Conservation (phyloP, 169 alveolate genomes). For the Cryptosporidium ubiquitum region DNA sequence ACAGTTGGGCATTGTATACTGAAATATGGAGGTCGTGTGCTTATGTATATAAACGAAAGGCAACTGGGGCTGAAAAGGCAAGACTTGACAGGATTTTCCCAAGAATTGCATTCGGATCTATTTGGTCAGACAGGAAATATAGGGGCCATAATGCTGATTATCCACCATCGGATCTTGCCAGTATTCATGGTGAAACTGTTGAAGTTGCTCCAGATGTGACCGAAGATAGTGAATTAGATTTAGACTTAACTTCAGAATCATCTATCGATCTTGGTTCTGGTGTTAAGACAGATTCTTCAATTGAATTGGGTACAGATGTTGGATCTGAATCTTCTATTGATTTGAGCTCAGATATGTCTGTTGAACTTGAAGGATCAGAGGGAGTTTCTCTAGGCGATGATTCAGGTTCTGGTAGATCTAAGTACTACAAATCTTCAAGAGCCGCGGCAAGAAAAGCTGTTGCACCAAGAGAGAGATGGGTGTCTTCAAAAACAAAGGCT, state of each 20-base stretch:
- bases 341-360: slow-evolving; percentile 4
- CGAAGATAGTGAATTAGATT: background rate
- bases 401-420: background rate
- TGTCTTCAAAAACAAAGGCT: slow-evolving; percentile 9
- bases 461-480: slow-evolving; percentile 63
- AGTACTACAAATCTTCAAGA: background rate
- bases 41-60: slow-evolving; percentile 62
- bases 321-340: slow-evolving; percentile 28
- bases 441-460: background rate
- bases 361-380: slow-evolving; percentile 11
- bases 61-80: slow-evolving; percentile 17
- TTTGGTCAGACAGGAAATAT: slow-evolving; percentile 47
- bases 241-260: background rate
- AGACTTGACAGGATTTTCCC: slow-evolving; percentile 26
- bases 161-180: slow-evolving; percentile 35
- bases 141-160: slow-evolving; percentile 22
- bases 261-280: background rate
- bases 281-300: background rate
- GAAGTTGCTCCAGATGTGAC: slow-evolving; percentile 37
- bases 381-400: background rate
- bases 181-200: slow-evolving; percentile 58
- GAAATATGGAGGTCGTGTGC: slow-evolving; percentile 72
- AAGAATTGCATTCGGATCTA: slow-evolving; percentile 42
- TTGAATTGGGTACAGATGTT: slow-evolving; percentile 29
- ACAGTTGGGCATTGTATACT: slow-evolving; percentile 42